phyloP scores from a whole-genome alignment of 169 alveolate species.

The Plasmodium fragile region DNA sequence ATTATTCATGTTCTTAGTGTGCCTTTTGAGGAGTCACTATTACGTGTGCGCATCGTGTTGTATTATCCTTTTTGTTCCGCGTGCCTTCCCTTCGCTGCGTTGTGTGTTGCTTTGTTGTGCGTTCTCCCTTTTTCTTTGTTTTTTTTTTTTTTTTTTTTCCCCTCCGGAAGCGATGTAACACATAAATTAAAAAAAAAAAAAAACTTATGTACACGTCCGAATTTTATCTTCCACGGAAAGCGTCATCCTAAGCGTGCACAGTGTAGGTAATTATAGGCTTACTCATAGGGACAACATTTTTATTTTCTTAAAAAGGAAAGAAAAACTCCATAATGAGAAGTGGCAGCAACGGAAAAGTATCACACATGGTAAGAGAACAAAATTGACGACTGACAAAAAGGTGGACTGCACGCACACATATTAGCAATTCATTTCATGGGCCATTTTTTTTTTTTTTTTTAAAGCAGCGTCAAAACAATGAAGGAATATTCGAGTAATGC shows the following conservation, averaged over 20 bases:
- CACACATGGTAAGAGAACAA: background rate
- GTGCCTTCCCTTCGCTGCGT: background rate
- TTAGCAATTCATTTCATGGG: background rate
- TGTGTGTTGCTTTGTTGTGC: background rate
- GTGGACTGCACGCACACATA: background rate
- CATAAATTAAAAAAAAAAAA: background rate
- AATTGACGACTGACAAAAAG: background rate
- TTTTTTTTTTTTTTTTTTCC: background rate
- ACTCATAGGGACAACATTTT: background rate
- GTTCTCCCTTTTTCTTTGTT: background rate
- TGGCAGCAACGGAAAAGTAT: background rate
- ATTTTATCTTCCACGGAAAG: background rate
- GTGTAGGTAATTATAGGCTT: background rate
- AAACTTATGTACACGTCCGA: background rate
- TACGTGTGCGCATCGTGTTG: background rate
- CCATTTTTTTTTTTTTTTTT: background rate
- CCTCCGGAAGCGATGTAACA: background rate
- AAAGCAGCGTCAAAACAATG: background rate
- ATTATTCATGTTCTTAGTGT: background rate
- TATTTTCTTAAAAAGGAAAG: background rate
- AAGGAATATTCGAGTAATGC: background rate
- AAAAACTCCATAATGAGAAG: background rate
- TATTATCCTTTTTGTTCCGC: background rate
- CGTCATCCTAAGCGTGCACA: background rate
- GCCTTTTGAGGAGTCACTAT: background rate